Conservation (phyloP, 768 basidiomycete genomes). For the Amanita polypyramis region DNA sequence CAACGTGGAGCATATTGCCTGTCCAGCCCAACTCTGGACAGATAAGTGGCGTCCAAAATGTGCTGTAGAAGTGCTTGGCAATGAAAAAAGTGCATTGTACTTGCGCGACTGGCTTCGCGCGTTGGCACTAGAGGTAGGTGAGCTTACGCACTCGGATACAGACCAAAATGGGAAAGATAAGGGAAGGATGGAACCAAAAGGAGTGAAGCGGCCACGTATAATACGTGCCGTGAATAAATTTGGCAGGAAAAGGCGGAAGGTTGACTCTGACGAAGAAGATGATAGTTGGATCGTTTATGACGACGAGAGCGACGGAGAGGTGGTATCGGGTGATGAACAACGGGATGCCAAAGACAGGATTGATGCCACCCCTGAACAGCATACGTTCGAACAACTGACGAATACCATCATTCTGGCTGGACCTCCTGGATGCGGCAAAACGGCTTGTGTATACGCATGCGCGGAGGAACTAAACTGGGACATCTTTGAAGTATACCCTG, state of each 20-base stretch:
- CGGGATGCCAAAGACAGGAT: conserved; percentile 22
- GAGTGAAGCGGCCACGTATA: conserved; percentile 48
- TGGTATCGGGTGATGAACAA: conserved; percentile 19
- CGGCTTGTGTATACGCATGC: conserved; percentile 87
- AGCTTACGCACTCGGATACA: conserved; percentile 5
- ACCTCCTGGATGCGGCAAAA: conserved; percentile 82
- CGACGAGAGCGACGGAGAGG: conserved; percentile 21
- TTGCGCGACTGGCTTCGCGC: conserved; percentile 72
- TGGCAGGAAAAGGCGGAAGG: conserved; percentile 42
- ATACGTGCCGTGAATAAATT: conserved; percentile 41
- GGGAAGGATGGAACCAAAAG: conserved; percentile 18
- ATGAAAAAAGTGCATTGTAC: conserved; percentile 57
- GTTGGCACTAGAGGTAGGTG: conserved; percentile 47
- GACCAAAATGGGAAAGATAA: conserved; percentile 14
- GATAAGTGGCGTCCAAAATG: conserved; percentile 67
- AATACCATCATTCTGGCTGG: conserved; percentile 85
- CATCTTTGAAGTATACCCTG: conserved; percentile 94
- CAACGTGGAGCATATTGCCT: conserved; percentile 11
- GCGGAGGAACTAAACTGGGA: conserved; percentile 93
- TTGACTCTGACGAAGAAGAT: conserved; percentile 46
- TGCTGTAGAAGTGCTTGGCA: conserved; percentile 72
- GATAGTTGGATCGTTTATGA: conserved; percentile 48
- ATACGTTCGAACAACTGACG: conserved; percentile 40
- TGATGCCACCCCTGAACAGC: not conserved
- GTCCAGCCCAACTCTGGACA: conserved; percentile 47